Base-by-base conservation (phyloP, 148 eudicot genomes). In the Rhododendron vialii region DNA sequence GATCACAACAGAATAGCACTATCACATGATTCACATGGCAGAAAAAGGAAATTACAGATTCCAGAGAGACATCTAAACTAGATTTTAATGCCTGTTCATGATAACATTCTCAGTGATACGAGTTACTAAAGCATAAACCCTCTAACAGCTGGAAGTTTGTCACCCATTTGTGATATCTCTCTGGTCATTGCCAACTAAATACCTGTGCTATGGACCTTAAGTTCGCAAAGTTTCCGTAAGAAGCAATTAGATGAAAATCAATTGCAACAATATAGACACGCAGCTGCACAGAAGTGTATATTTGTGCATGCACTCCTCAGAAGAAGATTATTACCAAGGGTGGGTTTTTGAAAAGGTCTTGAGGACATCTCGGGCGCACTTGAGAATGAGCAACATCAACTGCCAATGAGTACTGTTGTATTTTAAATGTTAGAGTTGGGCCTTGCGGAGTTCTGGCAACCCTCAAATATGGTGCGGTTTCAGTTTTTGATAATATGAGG, bases 391-490 rank as follows among this genome's bases (percentile, higher is more conserved):
- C 94, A 83, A 96, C 86, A 91, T 96, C 99, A 86, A 88, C 86
- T 84, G 98, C 96, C 85, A 96, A 88, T 11, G 98, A 96, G 91
- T 96, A 96, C 84, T 94, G 87, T 18, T 92, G 92, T 87, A 96
- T 93, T 86, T 93, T 94, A 84, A 95, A 96, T 28, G 96, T 92
- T 84, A 96, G 91, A 71, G 98, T 96, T 82, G 99, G 99, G 53
- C 98, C 98, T 84, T 96, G 99, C 71, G 98, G 98, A 22, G 98
- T 95, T 89, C 93, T 92, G 41, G 98, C 97, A 86, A 95, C 95
- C 85, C 97, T 95, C 90, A 96, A 87, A 84, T 88, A 93, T 33
- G 99, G 98, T 38, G 95, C 89, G 83, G 86, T 45, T 57, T 85
- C 88, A 83, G 95, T 92, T 92, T 95, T 96, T 76, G 98, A 96